phyloP scores from a whole-genome alignment of 805 yeast species.

The Starmerella ratchasimensis region DNA sequence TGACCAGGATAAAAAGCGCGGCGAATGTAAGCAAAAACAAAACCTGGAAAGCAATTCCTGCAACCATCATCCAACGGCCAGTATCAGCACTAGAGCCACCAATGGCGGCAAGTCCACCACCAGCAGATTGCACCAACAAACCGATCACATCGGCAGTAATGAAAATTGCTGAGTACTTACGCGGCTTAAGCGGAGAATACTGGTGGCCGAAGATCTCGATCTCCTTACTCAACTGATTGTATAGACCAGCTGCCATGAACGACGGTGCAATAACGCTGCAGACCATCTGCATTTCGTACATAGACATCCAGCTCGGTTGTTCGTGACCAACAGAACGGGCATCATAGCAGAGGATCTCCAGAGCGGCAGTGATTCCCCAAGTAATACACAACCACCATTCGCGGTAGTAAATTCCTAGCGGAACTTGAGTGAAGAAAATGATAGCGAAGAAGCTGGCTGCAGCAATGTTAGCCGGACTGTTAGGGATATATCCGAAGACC shows the following conservation, averaged over 20 bases:
- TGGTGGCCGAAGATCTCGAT: conserved; percentile 45
- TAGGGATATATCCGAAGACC: conserved; percentile 32
- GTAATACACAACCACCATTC: conserved; percentile 57
- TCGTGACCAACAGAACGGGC: conserved; percentile 41
- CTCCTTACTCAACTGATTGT: conserved; percentile 54
- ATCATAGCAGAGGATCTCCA: conserved; percentile 57
- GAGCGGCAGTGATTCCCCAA: conserved; percentile 39
- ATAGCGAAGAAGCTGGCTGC: conserved; percentile 43
- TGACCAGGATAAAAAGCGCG: conserved; percentile 35
- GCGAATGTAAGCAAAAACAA: conserved; percentile 50
- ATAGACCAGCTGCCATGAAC: conserved; percentile 71
- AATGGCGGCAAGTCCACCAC: conserved; percentile 51
- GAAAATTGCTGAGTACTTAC: conserved; percentile 49
- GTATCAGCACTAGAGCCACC: conserved; percentile 31
- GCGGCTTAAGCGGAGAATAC: conserved; percentile 41
- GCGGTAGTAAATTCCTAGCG: conserved; percentile 32
- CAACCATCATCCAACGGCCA: conserved; percentile 60
- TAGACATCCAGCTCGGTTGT: conserved; percentile 25
- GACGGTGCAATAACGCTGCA: conserved; percentile 69
- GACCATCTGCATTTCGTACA: conserved; percentile 50
- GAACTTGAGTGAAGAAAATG: conserved; percentile 32
- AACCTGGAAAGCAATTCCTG: conserved; percentile 68
- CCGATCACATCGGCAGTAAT: conserved; percentile 52
- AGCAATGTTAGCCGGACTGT: conserved; percentile 42
- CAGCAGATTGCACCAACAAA: conserved; percentile 53